Evolutionary conservation across 306 rosid genomes (phyloP), one percentile per base, ranked within the genome.

Genomic region (Gynostemma pentaphyllum): DNA sequence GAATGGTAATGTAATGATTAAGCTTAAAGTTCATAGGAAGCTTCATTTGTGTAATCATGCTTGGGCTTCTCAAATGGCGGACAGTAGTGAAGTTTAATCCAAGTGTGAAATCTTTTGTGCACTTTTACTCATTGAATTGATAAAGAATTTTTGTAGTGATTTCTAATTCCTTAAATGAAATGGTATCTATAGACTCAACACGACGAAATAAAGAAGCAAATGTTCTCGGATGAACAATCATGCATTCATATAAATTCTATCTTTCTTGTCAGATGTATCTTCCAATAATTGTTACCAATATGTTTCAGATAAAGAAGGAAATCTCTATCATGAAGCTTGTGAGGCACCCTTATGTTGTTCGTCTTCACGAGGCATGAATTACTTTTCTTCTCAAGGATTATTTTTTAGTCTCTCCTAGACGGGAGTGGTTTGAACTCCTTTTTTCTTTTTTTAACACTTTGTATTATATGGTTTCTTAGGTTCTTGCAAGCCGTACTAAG

Each of bases 241-340:
- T 60, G 12, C 34, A 13, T 23, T 37, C 19, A 23, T 60, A 14
- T 5, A 16, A 39, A 37, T 1, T 27, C 13, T 23, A 2, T 26
- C 21, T 14, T 11, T 52, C 48, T 39, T 8, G 4, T 12, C 46
- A 6, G 9, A 3, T 14, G 9, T 52, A 26, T 39, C 48, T 4
- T 45, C 42, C 45, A 24, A 2, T 7, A 34, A 61, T 15, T 60
- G 53, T 42, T 45, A 39, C 63, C n/a, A 23, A 23, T 69, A 16
- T 66, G 28, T 59, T 78, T 82, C 77, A 84, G 97, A 87, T 90
- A 71, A 87, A 90, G 86, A 82, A 84, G 79, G 95, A 90, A 83
- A 87, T 90, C 75, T 81, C 86, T 30, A 83, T 87, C 48, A 90
- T 90, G 97, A 90, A 87, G 81, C 94, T 82, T 70, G 97, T 87